phyloP scores from a whole-genome alignment of 345 rosid species.

The Boechera divaricarpa region DNA sequence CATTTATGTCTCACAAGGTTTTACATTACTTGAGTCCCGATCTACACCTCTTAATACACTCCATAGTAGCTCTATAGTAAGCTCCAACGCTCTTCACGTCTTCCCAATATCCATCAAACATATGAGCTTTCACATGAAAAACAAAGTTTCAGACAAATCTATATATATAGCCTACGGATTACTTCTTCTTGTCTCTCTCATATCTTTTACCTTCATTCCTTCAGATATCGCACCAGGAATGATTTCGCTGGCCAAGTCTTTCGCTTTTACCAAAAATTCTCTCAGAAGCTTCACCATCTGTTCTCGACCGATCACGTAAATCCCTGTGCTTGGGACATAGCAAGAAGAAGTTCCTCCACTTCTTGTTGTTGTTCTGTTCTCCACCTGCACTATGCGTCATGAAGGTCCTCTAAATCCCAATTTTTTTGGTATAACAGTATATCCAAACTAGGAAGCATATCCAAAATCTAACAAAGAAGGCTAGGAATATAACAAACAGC shows the following conservation, averaged over 20 bases:
- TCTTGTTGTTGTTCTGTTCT: conserved; percentile 29
- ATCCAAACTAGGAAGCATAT: too few species aligned
- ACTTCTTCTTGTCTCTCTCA: not conserved
- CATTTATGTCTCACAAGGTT: conserved; percentile 12
- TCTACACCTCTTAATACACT: conserved; percentile 56
- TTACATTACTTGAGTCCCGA: conserved; percentile 46
- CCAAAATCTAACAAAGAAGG: too few species aligned
- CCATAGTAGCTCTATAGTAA: conserved; percentile 80
- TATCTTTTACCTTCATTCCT: conserved; percentile 69
- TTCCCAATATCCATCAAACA: conserved; percentile 81
- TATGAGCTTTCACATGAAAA: conserved; percentile 66
- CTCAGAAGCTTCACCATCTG: conserved; percentile 62
- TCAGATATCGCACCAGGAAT: conserved; percentile 67
- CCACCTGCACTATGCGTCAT: conserved; percentile 47
- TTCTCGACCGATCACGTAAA: conserved; percentile 65
- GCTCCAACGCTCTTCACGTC: conserved; percentile 71
- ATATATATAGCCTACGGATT: not conserved
- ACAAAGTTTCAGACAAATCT: conserved; percentile 11
- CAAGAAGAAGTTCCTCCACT: conserved; percentile 24
- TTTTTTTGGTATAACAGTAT: too few species aligned
- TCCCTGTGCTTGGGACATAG: conserved; percentile 64
- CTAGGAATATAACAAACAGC: too few species aligned
- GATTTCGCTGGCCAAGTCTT: conserved; percentile 63
- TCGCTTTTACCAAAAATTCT: conserved; percentile 57
- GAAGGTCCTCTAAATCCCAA: too few species aligned